A percentile compares a stretch with the other conserved stretches of the same genome.
Evolutionary conservation across 257 asterid genomes (phyloP).

Genomic region (Solanum pinnatisectum): DNA sequence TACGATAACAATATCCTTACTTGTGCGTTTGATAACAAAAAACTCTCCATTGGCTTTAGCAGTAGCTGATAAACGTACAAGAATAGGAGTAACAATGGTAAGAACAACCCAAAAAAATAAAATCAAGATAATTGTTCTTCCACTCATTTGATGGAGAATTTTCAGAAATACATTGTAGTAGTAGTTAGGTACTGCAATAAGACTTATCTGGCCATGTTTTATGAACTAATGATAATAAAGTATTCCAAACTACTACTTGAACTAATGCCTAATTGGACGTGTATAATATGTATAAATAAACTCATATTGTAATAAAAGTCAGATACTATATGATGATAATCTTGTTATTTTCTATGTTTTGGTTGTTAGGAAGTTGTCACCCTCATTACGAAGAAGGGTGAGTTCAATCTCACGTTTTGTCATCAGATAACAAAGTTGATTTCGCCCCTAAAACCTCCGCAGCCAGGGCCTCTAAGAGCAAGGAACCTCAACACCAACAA

Average conservation of each 20-base stretch:
- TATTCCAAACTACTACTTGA: conserved; percentile 2
- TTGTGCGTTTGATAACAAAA: conserved; percentile 1
- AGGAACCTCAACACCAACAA: not conserved
- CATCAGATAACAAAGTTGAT: not conserved
- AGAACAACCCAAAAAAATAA: conserved; percentile 68
- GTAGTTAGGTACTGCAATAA: not conserved
- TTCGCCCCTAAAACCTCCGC: not conserved
- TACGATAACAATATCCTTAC: conserved; percentile 11
- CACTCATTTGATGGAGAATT: conserved; percentile 40
- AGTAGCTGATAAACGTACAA: conserved; percentile 50
- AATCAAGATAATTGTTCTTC: conserved; percentile 47
- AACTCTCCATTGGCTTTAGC: conserved; percentile 28
- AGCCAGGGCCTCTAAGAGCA: not conserved
- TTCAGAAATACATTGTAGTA: conserved; percentile 2
- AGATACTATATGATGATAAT: conserved; percentile 5
- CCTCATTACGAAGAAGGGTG: conserved; percentile 1
- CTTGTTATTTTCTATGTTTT: conserved; percentile 1
- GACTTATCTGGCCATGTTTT: conserved; percentile 55
- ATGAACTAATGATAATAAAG: conserved; percentile 7
- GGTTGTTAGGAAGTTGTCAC: conserved; percentile 52
- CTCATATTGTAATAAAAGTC: conserved; percentile 6
- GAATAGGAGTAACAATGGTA: conserved; percentile 59
- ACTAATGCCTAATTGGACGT: not conserved
- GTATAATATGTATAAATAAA: not conserved
- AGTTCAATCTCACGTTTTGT: not conserved